Evolutionary conservation across 1,284 basidiomycete genomes (phyloP).

Genomic region (Ceratobasidium theobromae): DNA sequence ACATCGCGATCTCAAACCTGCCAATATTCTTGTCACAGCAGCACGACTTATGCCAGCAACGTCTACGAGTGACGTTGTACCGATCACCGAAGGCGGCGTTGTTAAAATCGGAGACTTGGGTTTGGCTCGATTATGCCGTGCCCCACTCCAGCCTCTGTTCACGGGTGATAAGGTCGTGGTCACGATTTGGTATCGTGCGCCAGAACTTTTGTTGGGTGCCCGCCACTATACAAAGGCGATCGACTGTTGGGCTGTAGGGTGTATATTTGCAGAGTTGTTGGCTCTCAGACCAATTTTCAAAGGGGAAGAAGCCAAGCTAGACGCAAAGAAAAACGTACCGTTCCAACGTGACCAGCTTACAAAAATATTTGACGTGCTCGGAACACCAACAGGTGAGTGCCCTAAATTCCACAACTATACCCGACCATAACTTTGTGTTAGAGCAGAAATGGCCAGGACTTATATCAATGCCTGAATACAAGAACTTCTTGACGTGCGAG

Average conservation of each 20-base stretch:
- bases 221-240: constrained; percentile 97
- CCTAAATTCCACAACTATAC: not conserved
- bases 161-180: constrained; percentile 97
- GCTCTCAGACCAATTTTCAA: constrained; percentile 97
- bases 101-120: constrained; percentile 99
- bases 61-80: not conserved
- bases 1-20: constrained; percentile 96
- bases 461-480: constrained; percentile 85
- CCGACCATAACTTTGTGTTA: constrained; percentile 39
- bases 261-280: constrained; percentile 94
- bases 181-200: constrained; percentile 98
- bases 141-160: constrained; percentile 83
- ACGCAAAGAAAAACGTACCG: constrained; percentile 88
- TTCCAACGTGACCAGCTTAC: constrained; percentile 94
- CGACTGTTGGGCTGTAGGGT: constrained; percentile 95
- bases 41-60: constrained; percentile 36
- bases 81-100: constrained; percentile 54
- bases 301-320: constrained; percentile 96
- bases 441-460: constrained; percentile 88
- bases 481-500: constrained; percentile 77
- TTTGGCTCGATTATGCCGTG: constrained; percentile 82
- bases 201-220: constrained; percentile 91
- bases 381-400: constrained; percentile 78
- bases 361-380: constrained; percentile 94
- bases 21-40: constrained; percentile 94